phyloP scores from a whole-genome alignment of 148 eudicot species.

The Camellia granthamiana region DNA sequence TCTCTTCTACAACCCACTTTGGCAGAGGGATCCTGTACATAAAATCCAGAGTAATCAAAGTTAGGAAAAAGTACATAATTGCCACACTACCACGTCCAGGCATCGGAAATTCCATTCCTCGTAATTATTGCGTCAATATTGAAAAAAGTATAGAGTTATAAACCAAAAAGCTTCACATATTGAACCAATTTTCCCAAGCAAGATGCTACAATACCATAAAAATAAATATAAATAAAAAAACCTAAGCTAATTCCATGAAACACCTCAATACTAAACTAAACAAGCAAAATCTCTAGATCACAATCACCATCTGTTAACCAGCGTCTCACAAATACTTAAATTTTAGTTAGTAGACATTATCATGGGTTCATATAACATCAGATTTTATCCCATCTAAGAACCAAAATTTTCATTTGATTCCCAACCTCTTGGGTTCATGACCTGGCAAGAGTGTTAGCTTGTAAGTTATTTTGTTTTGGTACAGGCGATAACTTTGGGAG shows the following conservation, averaged over 20 bases:
- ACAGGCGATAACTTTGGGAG: too few species aligned
- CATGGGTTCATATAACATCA: too few species aligned
- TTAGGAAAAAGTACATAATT: not conserved
- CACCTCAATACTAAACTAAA: not conserved
- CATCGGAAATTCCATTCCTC: not conserved
- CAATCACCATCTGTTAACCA: not conserved
- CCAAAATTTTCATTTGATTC: too few species aligned
- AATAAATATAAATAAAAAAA: not conserved
- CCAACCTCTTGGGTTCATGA: too few species aligned
- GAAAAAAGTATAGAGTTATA: not conserved
- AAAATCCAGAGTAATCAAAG: not conserved
- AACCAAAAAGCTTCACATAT: not conserved
- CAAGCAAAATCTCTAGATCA: not conserved
- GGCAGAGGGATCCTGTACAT: constrained; percentile 74
- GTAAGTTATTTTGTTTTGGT: too few species aligned
- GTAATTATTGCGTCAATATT: not conserved
- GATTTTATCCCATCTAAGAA: too few species aligned
- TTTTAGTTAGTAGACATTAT: not conserved
- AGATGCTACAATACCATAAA: not conserved
- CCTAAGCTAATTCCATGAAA: not conserved
- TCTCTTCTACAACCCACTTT: constrained; percentile 77
- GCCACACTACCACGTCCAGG: not conserved
- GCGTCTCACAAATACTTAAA: not conserved
- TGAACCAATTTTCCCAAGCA: not conserved
- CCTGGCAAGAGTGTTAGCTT: too few species aligned